Base-by-base conservation (phyloP, 768 basidiomycete genomes). In the Rhodotorula taiwanensis region DNA sequence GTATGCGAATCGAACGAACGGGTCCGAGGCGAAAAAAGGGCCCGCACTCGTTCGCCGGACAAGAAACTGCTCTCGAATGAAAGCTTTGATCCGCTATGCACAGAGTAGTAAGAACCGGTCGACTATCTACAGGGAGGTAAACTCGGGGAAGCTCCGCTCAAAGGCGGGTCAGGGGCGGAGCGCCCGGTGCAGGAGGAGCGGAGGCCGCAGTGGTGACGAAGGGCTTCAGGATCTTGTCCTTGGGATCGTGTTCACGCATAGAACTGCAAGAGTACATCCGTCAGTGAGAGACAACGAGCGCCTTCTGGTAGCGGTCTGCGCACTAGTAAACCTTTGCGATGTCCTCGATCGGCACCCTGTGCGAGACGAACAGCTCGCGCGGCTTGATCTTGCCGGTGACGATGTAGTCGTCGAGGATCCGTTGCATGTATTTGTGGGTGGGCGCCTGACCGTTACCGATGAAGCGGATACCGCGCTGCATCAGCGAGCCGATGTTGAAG, bases 191-290 rank as follows among this genome's bases (percentile, higher is more conserved):
- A 3, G 58, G 58, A n/a, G 79, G 77, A 42, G 68, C 67, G 41
- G 74, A 75, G 66, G 81, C 82, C 71, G 81, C 78, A 21, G 87
- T 88, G 77, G 86, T 79, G 9, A 89, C 84, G 69, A 88, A 88
- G 3, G 56, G 25, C 64, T 66, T 66, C 50, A 66, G 49, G 50
- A 69, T 64, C 59, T 61, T 61, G 55, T 42, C n/a, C 48, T 59
- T 44, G 15, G 76, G 76, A n/a, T n/a, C n/a, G n/a, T n/a, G n/a
- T n/a, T n/a, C n/a, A n/a, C n/a, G n/a, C n/a, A n/a, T n/a, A n/a
- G n/a, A n/a, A n/a, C n/a, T n/a, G n/a, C n/a, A n/a, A n/a, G n/a
- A n/a, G n/a, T n/a, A n/a, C n/a, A n/a, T n/a, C n/a, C n/a, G n/a
- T n/a, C n/a, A n/a, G n/a, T n/a, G n/a, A n/a, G n/a, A n/a, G n/a